Evolutionary conservation across 306 rosid species (phyloP), one percentile per base, ranked within the genome.

Genomic region (Inga oerstediana): DNA sequence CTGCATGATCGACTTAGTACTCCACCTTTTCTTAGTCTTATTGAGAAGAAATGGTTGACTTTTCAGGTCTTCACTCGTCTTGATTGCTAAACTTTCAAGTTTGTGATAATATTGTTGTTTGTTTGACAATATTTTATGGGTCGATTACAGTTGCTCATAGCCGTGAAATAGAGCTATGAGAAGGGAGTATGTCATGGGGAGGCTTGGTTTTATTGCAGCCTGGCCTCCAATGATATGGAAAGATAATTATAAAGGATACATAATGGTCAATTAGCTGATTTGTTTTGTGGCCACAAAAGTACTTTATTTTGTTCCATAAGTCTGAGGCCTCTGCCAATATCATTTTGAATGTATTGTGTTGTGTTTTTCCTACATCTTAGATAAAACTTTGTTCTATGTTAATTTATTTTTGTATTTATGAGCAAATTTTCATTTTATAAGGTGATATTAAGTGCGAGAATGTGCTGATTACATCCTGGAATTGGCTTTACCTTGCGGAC

Each of bases 401-500:
- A 78, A 65, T 84, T 67, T 83, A 72, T 19, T 76, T 80, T 22
- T 78, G 17, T 76, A 78, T 77, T 22, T 79, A 17, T 54, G 61
- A 14, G 69, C 76, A 68, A 35, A 71, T 84, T 83, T 85, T 71
- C 62, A 78, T 65, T 37, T 51, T 81, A 17, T 35, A 72, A 92
- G 99, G 98, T 85, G 99, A 94, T 85, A 94, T 96, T 76, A 96
- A 96, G 92, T 93, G 98, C 62, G 99, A 96, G 91, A 96, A 96
- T 82, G 99, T 94, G 78, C 91, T 96, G 62, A 92, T 96, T 56
- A 92, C 98, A 10, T 96, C 97, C 76, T 94, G 98, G 88, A 96
- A 92, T 88, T 96, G 99, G 97, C 90, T 96, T 82, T 96, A 91
- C 90, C 99, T 96, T 84, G 97, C 97, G 39, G 99, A 96, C 84